Evolutionary conservation across 2,329 filamentous ascomycete species (phyloP), one percentile per base, ranked within the genome.

Genomic region (Orbilia blumenaviensis): DNA sequence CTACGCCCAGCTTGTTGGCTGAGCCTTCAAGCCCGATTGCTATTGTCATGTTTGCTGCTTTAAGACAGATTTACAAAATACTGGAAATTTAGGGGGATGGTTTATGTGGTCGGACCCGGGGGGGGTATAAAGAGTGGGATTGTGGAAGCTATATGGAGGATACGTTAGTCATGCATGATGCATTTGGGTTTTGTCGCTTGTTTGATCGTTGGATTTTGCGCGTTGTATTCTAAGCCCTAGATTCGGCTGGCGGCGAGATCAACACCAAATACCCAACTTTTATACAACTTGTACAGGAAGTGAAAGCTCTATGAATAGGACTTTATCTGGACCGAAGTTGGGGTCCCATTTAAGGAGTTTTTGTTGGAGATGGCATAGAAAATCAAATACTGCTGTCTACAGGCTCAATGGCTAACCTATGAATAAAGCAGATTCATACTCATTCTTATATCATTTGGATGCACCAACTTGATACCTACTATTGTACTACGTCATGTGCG

Each of bases 1-100:
- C 95, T 72, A 98, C 91, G 79, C 94, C 95, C 62, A 99, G 89
- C 84, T 99, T 99, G 87, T 99, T 99, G 84, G 95, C 95, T 69
- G 93, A 97, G 83, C 95, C 94, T 86, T 99, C 95, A 82, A 92
- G 87, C 21, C 90, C 90, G 80, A 92, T 87, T 29, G 89, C 87
- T 79, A 92, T 90, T 86, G 89, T 89, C 61, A 74, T 83, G 41
- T 61, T 77, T 23, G 2, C 42, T 36, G 23, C 23, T 46, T n/a
- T 66, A 60, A 72, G 16, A 9, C 56, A 44, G n/a, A 21, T 34
- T 7, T 68, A 60, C 44, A 14, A 8, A 38, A 34, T n/a, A 18
- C 7, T 67, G 21, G 41, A 14, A 50, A 9, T 34, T 12, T 60
- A 14, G 36, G 29, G 16, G 7, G 34, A 23, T 2, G 23, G 6